These are phyloP conservation scores for Pachysandra terminalis DNA, from an alignment of 164 flowering plant species.

Conservation along the genomic window DNA sequence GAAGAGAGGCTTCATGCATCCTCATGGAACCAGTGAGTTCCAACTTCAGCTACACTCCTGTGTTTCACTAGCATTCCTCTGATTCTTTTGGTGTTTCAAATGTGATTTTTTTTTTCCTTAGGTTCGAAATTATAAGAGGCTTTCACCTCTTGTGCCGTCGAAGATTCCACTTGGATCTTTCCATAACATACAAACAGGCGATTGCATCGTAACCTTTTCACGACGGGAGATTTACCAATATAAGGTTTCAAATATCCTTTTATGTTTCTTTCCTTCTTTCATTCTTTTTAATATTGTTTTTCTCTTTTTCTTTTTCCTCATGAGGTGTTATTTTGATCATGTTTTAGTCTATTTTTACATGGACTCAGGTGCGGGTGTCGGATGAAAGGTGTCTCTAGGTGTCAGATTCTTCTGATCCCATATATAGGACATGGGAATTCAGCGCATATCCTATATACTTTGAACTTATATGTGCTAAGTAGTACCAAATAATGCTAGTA, in stretches of 20 bases:
- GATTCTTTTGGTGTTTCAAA: not conserved
- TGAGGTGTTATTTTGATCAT: not conserved
- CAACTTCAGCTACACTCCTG: not conserved
- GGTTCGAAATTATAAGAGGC: conserved; percentile 84
- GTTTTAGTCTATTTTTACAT: too few species aligned
- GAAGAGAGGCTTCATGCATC: too few species aligned
- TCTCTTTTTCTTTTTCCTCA: not conserved
- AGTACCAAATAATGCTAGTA: too few species aligned
- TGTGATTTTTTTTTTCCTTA: conserved; percentile 16
- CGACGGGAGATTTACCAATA: conserved; percentile 59
- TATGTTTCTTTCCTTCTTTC: not conserved
- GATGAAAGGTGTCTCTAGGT: too few species aligned
- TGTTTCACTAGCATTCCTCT: not conserved
- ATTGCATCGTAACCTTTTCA: conserved; percentile 90
- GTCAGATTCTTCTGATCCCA: too few species aligned
- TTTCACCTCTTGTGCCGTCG: conserved; percentile 73
- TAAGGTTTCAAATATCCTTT: conserved; percentile 43
- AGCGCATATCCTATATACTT: too few species aligned
- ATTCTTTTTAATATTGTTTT: too few species aligned
- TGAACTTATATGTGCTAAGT: too few species aligned
- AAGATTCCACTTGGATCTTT: conserved; percentile 66
- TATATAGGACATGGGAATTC: too few species aligned
- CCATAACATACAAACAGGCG: conserved; percentile 64
- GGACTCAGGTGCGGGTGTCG: too few species aligned
- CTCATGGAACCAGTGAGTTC: not conserved